Base-by-base conservation (phyloP, 2,329 filamentous ascomycete species). In the Colletotrichum sansevieriae region DNA sequence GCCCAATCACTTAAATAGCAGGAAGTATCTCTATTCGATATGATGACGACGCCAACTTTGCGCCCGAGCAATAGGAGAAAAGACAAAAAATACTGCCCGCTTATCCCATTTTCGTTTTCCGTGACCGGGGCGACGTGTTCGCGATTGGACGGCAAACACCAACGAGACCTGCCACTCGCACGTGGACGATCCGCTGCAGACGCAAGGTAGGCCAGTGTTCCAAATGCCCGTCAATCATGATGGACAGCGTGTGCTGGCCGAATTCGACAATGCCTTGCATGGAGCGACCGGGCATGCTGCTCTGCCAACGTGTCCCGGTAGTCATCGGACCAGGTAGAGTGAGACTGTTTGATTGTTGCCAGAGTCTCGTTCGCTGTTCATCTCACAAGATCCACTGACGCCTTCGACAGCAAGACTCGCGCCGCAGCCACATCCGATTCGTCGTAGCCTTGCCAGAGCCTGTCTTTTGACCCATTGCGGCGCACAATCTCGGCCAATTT, bases 401-500 rank as follows among this genome's bases (percentile, higher is more conserved):
- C 85, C 70, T 84, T 83, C 65, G 88, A 85, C 43, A 95, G 80
- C 68, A 95, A 82, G 72, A 90, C 88, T 73, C 88, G 86, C 56
- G 91, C 92, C 12, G 92, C 92, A 73, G 87, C 86, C 58, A 97
- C 81, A 76, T 97, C 93, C 3, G 87, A 85, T 74, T 87, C 83
- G 66, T 91, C 88, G 78, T 93, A 95, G 9, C 92, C 93, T 74
- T 88, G 84, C 91, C 92, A 94, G 18, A 87, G 86, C 71, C 84
- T 84, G 78, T 93, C 87, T 65, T 86, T 82, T 57, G 86, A 83
- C 41, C 84, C 80, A 76, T 87, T 84, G 70, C 87, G 86, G 69
- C 91, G 86, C 70, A 95, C 88, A 73, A 96, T 95, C 76, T 95
- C 92, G 1, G 87, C 86, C 13, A 97, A 84, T 79, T 94, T 95